Evolutionary conservation across 75 land plant species (phyloP).

Genomic region (Cupressus sempervirens): DNA sequence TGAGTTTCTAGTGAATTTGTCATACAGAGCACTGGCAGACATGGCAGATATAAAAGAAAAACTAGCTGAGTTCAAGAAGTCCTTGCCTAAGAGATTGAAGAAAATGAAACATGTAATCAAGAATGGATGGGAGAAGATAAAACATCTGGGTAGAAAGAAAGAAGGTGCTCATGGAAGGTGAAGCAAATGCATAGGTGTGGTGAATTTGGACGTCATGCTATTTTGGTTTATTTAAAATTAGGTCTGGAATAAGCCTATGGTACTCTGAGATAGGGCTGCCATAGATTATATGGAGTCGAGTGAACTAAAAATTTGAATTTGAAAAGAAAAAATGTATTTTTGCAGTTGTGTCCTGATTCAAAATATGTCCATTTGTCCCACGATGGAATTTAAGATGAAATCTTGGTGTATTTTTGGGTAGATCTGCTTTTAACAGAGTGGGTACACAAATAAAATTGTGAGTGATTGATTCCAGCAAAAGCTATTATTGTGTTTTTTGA

Average conservation of each 20-base stretch:
- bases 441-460: not conserved
- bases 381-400: not conserved
- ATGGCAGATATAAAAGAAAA: conserved; percentile 6
- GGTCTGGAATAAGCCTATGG: not conserved
- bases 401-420: not conserved
- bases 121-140: conserved; percentile 9
- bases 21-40: not conserved
- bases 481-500: not conserved
- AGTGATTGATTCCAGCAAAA: not conserved
- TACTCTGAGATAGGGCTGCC: not conserved
- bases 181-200: not conserved
- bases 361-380: not conserved
- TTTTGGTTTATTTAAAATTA: not conserved
- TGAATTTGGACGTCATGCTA: not conserved
- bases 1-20: not conserved
- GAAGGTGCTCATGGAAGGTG: not conserved
- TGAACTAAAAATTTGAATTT: not conserved
- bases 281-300: not conserved
- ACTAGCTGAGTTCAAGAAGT: conserved; percentile 4
- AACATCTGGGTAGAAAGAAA: conserved; percentile 10
- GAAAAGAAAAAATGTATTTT: not conserved
- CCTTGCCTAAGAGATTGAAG: conserved; percentile 7
- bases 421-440: not conserved
- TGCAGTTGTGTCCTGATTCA: not conserved
- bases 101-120: conserved; percentile 5